A percentile compares a stretch with the other conserved stretches of the same genome.
Evolutionary conservation across 768 basidiomycete genomes (phyloP).

Genomic region (Hydnomerulius pinastri): DNA sequence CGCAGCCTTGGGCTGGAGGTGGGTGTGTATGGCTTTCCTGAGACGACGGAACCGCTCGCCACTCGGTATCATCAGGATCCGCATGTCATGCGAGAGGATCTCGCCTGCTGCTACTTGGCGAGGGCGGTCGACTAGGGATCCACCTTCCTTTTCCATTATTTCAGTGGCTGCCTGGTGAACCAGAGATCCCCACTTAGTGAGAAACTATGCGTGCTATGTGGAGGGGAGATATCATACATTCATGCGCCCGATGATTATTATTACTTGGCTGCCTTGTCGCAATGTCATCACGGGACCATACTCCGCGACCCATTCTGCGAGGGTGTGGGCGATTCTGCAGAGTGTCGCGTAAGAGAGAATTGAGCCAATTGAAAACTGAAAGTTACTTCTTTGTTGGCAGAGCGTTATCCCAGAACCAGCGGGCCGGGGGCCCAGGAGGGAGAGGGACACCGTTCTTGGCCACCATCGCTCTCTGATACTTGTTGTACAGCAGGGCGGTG

Average conservation of each 20-base stretch:
- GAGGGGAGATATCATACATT: conserved; percentile 14
- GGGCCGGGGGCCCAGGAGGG: conserved; percentile 5
- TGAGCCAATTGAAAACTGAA: too few species aligned
- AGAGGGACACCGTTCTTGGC: not conserved
- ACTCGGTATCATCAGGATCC: conserved; percentile 46
- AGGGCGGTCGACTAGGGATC: conserved; percentile 50
- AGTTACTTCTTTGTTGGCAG: conserved; percentile 5
- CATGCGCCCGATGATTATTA: conserved; percentile 16
- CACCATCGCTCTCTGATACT: not conserved
- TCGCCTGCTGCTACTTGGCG: conserved; percentile 51
- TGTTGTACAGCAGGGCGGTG: not conserved
- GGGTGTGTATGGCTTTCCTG: conserved; percentile 51
- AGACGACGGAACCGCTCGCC: conserved; percentile 61
- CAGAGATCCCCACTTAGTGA: conserved; percentile 35
- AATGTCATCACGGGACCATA: conserved; percentile 60
- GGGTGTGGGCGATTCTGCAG: conserved; percentile 17
- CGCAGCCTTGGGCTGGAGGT: conserved; percentile 52
- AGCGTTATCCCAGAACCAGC: conserved; percentile 10
- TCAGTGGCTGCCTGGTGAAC: conserved; percentile 55
- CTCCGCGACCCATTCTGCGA: conserved; percentile 52
- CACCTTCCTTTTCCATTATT: conserved; percentile 63
- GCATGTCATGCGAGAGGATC: conserved; percentile 56
- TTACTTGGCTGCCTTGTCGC: conserved; percentile 40
- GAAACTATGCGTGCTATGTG: conserved; percentile 34
- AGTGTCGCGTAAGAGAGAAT: too few species aligned